phyloP scores from a whole-genome alignment of 2,329 filamentous ascomycete species.

The Colletotrichum plurivorum region DNA sequence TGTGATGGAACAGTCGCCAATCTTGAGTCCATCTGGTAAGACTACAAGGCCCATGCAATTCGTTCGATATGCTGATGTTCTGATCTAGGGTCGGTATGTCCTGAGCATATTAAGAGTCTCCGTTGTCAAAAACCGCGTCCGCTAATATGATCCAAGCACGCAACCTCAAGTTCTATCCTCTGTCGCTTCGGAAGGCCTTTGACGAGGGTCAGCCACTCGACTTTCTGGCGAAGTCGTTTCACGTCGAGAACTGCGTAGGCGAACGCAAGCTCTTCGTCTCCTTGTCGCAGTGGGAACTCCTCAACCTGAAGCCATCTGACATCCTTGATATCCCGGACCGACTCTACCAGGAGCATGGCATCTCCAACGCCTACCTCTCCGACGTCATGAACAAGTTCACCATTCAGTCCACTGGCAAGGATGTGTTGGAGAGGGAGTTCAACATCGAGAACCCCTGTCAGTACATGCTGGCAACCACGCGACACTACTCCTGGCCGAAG shows the following conservation, averaged over 20 bases:
- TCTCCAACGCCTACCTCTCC: conserved; percentile 54
- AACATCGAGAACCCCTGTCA: conserved; percentile 48
- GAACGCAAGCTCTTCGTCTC: conserved; percentile 53
- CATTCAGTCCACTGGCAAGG: conserved; percentile 58
- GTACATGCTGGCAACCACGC: conserved; percentile 57
- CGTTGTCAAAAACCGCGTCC: not conserved
- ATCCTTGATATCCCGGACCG: conserved; percentile 58
- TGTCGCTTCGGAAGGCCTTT: conserved; percentile 49
- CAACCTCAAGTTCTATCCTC: conserved; percentile 63
- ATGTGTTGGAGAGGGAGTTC: conserved; percentile 52
- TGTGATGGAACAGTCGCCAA: conserved; percentile 62
- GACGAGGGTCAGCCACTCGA: not conserved
- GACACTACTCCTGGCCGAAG: conserved; percentile 66
- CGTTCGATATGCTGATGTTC: conserved; percentile 28
- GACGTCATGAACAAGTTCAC: conserved; percentile 50
- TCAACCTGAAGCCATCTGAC: conserved; percentile 57
- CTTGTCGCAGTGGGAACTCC: conserved; percentile 58
- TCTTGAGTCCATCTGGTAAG: conserved; percentile 61
- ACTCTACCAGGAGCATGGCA: conserved; percentile 54
- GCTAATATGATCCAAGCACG: conserved; percentile 48
- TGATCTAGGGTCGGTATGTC: conserved; percentile 9
- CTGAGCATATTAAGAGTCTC: not conserved
- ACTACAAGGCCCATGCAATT: not conserved
- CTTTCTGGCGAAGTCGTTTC: not conserved
- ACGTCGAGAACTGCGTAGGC: conserved; percentile 45